These are phyloP conservation scores for Fraxinus floribunda DNA, from an alignment of 305 asterid species.

Conservation along the genomic window DNA sequence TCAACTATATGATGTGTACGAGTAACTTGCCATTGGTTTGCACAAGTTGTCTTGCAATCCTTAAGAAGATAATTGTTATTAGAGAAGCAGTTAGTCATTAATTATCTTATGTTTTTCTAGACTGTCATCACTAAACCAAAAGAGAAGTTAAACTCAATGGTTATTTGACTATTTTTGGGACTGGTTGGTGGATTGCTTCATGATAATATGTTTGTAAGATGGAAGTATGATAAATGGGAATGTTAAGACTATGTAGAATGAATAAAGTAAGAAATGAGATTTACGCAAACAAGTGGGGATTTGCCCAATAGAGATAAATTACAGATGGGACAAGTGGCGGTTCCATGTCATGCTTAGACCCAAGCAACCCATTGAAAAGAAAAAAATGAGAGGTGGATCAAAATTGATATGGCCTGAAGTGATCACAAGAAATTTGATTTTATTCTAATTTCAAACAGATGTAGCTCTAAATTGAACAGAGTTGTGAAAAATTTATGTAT, in stretches of 20 bases:
- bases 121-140: neutral
- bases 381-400: neutral
- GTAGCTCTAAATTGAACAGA: neutral
- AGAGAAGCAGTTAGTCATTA: neutral
- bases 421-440: neutral
- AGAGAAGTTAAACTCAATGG: neutral
- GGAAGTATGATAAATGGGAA: neutral
- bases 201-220: neutral
- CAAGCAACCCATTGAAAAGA: neutral
- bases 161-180: neutral
- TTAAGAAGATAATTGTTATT: neutral
- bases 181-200: neutral
- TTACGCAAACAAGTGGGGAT: neutral
- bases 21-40: neutral
- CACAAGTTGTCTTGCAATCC: neutral
- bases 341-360: neutral
- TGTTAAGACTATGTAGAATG: neutral
- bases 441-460: neutral
- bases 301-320: neutral
- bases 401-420: neutral
- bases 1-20: constrained; percentile 12
- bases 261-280: neutral
- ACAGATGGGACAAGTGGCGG: neutral
- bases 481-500: neutral
- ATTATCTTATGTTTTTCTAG: neutral